A percentile compares a stretch with the other conserved stretches of the same genome.
phyloP scores from a whole-genome alignment of 345 rosid species.

The Gossypium turneri region DNA sequence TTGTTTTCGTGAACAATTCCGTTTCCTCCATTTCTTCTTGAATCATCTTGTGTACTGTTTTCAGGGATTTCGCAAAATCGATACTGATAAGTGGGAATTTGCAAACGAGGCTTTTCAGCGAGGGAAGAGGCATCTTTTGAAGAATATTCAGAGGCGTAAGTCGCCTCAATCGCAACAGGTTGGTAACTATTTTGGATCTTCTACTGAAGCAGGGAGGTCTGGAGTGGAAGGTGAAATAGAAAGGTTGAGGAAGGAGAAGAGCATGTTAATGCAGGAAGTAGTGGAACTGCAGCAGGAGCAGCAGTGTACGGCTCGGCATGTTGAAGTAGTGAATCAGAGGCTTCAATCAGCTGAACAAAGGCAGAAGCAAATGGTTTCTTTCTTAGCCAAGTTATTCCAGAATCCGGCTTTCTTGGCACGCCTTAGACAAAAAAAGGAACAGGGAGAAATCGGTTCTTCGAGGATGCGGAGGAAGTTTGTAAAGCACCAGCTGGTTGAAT shows the following conservation, averaged over 20 bases:
- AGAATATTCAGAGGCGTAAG: slow-evolving; percentile 80
- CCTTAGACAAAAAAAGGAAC: slow-evolving; percentile 48
- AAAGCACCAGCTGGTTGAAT: slow-evolving; percentile 45
- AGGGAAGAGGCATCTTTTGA: slow-evolving; percentile 78
- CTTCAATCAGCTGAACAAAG: slow-evolving; percentile 63
- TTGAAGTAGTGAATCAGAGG: slow-evolving; percentile 51
- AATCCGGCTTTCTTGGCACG: slow-evolving; percentile 52
- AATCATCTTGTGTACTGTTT: slow-evolving; percentile 9
- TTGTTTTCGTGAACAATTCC: background rate
- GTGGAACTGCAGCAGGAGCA: slow-evolving; percentile 58
- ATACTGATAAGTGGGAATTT: slow-evolving; percentile 64
- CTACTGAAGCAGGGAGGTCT: slow-evolving; percentile 34
- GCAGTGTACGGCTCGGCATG: slow-evolving; percentile 43
- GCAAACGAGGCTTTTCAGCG: slow-evolving; percentile 78
- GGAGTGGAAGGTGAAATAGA: slow-evolving; percentile 58
- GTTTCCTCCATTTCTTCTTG: slow-evolving; percentile 6
- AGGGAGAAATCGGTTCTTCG: slow-evolving; percentile 35
- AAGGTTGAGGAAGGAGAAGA: slow-evolving; percentile 56
- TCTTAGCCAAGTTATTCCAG: slow-evolving; percentile 67
- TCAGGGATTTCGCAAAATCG: slow-evolving; percentile 20
- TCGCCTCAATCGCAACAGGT: slow-evolving; percentile 56
- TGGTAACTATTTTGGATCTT: slow-evolving; percentile 51
- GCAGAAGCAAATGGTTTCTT: slow-evolving; percentile 74
- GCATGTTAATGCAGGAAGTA: slow-evolving; percentile 55
- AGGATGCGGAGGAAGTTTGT: slow-evolving; percentile 60